Percentiles rank a stretch among this genome's conserved stretches.
Evolutionary conservation across 441 rosid genomes (phyloP).

Genomic region (Erodium moschatum): DNA sequence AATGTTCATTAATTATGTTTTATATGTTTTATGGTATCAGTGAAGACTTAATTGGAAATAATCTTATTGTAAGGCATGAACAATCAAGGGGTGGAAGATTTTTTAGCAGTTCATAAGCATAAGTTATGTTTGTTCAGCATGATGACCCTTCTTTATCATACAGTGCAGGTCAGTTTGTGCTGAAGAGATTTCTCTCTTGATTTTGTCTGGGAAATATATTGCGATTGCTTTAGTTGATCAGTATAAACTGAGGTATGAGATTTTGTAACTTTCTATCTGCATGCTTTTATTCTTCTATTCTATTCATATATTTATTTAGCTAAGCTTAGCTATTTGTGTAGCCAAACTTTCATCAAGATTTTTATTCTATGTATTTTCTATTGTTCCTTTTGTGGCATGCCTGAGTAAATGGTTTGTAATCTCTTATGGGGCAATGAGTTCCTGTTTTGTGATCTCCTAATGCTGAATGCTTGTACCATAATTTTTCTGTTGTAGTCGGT

Average conservation of each 20-base stretch:
- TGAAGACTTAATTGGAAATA: background rate
- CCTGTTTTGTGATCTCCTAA: conserved; percentile 11
- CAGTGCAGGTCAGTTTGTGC: conserved; percentile 81
- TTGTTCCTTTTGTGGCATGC: background rate
- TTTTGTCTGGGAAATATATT: conserved; percentile 67
- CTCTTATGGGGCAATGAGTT: conserved; percentile 10
- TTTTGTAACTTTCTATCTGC: conserved; percentile 16
- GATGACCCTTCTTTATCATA: conserved; percentile 33
- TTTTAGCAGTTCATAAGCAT: background rate
- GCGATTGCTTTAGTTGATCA: conserved; percentile 89
- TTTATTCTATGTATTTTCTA: background rate
- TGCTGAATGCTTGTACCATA: conserved; percentile 16
- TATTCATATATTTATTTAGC: background rate
- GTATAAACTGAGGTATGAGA: conserved; percentile 58
- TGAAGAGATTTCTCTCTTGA: conserved; percentile 54
- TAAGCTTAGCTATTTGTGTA: background rate
- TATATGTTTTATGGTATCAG: background rate
- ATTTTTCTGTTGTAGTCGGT: conserved; percentile 34
- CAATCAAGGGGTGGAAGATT: background rate
- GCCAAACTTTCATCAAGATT: background rate
- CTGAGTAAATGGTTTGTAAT: background rate
- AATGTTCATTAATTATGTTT: conserved; percentile 2
- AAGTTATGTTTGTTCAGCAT: conserved; percentile 7
- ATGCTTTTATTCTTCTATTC: background rate
- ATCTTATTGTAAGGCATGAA: background rate